phyloP scores from a whole-genome alignment of 2,329 filamentous ascomycete species.

The Venturiaceae sp. region DNA sequence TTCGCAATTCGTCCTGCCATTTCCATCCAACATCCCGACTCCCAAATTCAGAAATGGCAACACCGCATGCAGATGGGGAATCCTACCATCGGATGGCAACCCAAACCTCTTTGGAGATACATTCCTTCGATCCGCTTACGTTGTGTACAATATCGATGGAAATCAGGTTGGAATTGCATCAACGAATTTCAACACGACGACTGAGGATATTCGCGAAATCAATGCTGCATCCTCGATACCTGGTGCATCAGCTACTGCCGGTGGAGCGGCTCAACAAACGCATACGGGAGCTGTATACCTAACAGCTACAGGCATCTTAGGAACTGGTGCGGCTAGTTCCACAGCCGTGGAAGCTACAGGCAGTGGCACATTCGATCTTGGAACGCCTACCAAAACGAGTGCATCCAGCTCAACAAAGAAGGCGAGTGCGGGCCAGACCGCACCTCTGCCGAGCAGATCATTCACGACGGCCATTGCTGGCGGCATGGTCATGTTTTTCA shows the following conservation, averaged over 20 bases:
- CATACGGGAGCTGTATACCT: neutral
- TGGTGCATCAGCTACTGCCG: slow-evolving; percentile 29
- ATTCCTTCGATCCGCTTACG: slow-evolving; percentile 52
- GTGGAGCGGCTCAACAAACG: slow-evolving; percentile 6
- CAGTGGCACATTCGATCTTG: slow-evolving; percentile 7
- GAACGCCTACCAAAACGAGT: neutral
- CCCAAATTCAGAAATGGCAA: slow-evolving; percentile 5
- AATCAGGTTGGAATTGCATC: slow-evolving; percentile 52
- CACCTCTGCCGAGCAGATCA: neutral
- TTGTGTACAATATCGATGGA: slow-evolving; percentile 52
- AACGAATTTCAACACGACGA: slow-evolving; percentile 49
- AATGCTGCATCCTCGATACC: slow-evolving; percentile 39
- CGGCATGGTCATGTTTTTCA: neutral
- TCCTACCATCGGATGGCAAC: slow-evolving; percentile 38
- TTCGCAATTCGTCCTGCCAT: slow-evolving; percentile 8
- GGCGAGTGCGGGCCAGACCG: too few relatives aligned
- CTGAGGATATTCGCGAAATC: slow-evolving; percentile 44
- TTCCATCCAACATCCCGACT: neutral
- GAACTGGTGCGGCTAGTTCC: neutral
- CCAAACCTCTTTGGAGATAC: slow-evolving; percentile 49
- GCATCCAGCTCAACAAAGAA: neutral
- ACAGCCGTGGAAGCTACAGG: neutral
- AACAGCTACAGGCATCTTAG: neutral
- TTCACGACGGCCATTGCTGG: neutral
- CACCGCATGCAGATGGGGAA: slow-evolving; percentile 25